phyloP scores from a whole-genome alignment of 148 eudicot genomes.

The Camellia sinensis region DNA sequence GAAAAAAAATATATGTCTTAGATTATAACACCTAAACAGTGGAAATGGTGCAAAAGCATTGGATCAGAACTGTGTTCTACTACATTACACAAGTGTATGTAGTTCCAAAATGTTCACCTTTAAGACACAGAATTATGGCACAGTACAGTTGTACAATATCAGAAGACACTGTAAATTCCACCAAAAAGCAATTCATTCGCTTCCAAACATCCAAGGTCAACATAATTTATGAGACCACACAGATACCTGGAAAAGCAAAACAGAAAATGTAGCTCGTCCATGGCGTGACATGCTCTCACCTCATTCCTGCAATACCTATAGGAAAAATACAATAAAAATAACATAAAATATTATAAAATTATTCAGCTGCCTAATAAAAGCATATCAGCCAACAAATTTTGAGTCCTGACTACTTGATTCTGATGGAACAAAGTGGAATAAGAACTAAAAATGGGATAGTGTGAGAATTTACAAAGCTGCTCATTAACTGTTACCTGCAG shows the following conservation, averaged over 20 bases:
- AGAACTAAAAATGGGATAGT: too few species aligned
- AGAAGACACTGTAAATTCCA: not conserved
- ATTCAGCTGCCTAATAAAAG: slow-evolving; percentile 12
- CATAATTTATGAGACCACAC: not conserved
- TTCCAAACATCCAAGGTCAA: not conserved
- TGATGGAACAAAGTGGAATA: not conserved
- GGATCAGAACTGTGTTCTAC: not conserved
- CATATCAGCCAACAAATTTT: not conserved
- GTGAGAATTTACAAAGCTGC: too few species aligned
- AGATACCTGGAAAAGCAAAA: slow-evolving; percentile 91
- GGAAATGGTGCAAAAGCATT: not conserved
- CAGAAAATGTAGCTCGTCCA: slow-evolving; percentile 99
- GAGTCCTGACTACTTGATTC: not conserved
- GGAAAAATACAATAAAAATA: slow-evolving; percentile 8
- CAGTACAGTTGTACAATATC: not conserved
- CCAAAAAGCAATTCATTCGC: not conserved
- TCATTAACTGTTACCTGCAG: slow-evolving; percentile 63
- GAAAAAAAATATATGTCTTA: not conserved
- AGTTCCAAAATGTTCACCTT: slow-evolving; percentile 7
- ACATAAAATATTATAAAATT: not conserved
- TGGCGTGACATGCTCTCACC: slow-evolving; percentile 99
- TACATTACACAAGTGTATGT: not conserved
- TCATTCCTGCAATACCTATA: slow-evolving; percentile 96
- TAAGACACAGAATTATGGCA: not conserved
- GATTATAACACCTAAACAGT: not conserved